Evolutionary conservation across 768 basidiomycete genomes (phyloP).

Genomic region (Suillus subalutaceus): DNA sequence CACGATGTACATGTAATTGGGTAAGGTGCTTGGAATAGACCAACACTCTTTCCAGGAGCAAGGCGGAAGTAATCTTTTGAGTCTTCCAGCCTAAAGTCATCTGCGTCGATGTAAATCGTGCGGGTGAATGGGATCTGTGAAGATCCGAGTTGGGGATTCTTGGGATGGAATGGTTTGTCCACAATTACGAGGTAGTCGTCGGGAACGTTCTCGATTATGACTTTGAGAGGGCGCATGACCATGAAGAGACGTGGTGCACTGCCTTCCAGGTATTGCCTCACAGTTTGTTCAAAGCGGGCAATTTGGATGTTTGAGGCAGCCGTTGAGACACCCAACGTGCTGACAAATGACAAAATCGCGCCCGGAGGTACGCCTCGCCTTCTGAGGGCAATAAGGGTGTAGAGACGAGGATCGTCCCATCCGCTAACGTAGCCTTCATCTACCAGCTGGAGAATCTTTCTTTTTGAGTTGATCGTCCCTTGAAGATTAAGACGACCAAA

Average conservation of each 20-base stretch:
- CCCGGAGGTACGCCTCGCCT: constrained; percentile 97
- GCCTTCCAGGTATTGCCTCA: constrained; percentile 89
- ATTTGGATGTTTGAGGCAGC: constrained; percentile 82
- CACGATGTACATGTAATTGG: constrained; percentile 94
- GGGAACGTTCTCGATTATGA: constrained; percentile 88
- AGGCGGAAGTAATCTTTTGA: constrained; percentile 97
- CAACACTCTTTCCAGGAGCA: constrained; percentile 96
- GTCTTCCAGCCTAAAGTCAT: constrained; percentile 91
- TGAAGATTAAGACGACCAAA: constrained; percentile 92
- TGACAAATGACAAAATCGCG: constrained; percentile 91
- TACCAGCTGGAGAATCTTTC: constrained; percentile 90
- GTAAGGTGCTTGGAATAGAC: constrained; percentile 89
- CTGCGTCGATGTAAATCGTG: constrained; percentile 87
- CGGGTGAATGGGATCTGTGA: constrained; percentile 85
- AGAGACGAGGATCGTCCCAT: constrained; percentile 98
- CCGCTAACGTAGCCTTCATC: constrained; percentile 81
- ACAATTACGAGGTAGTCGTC: constrained; percentile 83
- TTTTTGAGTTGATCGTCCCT: constrained; percentile 96
- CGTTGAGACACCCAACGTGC: constrained; percentile 92
- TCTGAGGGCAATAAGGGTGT: constrained; percentile 94
- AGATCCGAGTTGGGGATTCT: constrained; percentile 84
- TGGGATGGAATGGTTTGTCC: constrained; percentile 93
- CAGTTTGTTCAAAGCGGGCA: constrained; percentile 85
- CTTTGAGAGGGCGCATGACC: constrained; percentile 88
- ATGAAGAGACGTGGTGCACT: constrained; percentile 87